phyloP scores from a whole-genome alignment of 148 eudicot species.

The Talinum fruticosum region DNA sequence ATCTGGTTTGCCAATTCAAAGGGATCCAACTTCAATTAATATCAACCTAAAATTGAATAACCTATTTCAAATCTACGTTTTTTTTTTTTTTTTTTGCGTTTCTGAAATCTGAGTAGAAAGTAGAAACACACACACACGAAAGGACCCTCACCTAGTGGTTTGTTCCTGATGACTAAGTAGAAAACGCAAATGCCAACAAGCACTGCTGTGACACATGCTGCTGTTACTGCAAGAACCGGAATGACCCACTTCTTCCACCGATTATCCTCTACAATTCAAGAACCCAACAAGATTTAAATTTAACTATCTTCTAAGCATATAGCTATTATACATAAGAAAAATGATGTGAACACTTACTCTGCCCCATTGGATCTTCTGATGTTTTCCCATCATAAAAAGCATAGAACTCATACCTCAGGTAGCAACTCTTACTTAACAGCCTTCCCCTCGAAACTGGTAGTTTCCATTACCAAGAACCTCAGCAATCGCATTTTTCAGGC shows the following conservation, averaged over 20 bases:
- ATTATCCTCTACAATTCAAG: neutral
- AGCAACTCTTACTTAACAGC: constrained; percentile 34
- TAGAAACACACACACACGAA: no score
- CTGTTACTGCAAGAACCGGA: constrained; percentile 7
- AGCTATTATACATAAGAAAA: neutral
- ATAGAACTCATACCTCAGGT: constrained; percentile 33
- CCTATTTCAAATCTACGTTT: no score
- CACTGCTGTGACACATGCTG: constrained; percentile 4
- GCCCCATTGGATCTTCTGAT: constrained; percentile 9
- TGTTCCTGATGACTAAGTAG: neutral
- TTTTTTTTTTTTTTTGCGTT: no score
- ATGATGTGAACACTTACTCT: constrained; percentile 1
- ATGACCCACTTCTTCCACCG: neutral
- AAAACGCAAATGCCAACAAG: constrained; percentile 15
- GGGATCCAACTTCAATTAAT: no score
- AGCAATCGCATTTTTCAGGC: constrained; percentile 27
- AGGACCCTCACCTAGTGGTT: neutral
- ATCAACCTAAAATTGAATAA: no score
- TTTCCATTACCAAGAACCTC: constrained; percentile 19
- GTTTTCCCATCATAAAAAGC: constrained; percentile 18
- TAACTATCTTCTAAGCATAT: no score
- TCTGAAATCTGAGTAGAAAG: no score
- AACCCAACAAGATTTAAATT: neutral
- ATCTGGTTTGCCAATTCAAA: no score
- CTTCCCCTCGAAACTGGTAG: constrained; percentile 27